These are phyloP conservation scores for Parietaria judaica DNA, from an alignment of 306 rosid species.

Conservation along the genomic window DNA sequence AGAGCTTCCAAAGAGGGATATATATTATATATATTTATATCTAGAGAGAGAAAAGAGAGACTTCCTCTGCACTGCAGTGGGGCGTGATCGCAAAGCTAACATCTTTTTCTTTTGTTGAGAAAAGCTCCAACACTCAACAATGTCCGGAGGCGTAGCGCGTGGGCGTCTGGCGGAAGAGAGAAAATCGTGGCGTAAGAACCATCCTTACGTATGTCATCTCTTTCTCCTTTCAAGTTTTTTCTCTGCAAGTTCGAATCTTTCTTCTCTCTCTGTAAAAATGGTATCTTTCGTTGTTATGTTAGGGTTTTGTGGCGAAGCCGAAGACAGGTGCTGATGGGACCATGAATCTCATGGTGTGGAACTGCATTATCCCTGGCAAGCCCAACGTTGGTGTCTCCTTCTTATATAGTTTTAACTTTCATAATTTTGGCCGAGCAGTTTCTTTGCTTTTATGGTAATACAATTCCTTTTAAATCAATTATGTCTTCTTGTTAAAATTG, in stretches of 20 bases:
- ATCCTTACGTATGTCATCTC: conserved; percentile 65
- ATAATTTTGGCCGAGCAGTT: no score
- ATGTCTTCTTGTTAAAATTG: no score
- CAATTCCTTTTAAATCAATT: no score
- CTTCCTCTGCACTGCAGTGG: no score
- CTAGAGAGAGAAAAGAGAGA: no score
- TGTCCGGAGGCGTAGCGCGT: conserved; percentile 62
- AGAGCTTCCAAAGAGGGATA: no score
- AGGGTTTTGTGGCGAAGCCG: conserved; percentile 94
- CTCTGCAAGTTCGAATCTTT: no score
- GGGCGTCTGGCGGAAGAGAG: conserved; percentile 88
- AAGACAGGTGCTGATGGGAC: conserved; percentile 65
- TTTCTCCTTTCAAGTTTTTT: neutral
- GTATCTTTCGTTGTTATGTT: neutral
- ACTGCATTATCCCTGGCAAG: conserved; percentile 83
- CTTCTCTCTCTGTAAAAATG: no score
- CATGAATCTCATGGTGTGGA: conserved; percentile 85
- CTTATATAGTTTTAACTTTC: neutral
- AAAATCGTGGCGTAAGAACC: conserved; percentile 87
- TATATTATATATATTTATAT: no score
- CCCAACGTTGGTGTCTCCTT: conserved; percentile 37
- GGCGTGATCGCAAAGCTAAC: no score
- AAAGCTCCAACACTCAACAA: neutral
- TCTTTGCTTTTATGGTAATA: no score
- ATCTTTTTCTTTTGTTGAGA: no score